Evolutionary conservation across 106 monocot genomes (phyloP).

Genomic region (Phalaenopsis equestris): DNA sequence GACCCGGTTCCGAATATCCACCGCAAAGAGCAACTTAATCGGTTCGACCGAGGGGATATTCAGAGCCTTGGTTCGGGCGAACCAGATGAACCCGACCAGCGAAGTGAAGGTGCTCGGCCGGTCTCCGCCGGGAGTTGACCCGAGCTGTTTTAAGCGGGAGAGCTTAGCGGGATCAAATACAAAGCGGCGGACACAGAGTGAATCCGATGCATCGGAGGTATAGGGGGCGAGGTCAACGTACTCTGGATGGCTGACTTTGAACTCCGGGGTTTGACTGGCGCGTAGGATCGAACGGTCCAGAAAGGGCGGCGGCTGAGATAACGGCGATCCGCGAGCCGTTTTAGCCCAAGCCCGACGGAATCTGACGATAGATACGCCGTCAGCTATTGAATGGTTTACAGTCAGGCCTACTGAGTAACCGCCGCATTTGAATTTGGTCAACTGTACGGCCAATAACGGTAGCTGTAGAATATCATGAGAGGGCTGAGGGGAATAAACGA

Average conservation of each 20-base stretch:
- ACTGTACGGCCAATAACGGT: constrained; percentile 7
- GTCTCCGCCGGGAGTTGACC: not conserved
- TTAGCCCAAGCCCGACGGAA: constrained; percentile 48
- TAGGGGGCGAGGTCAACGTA: constrained; percentile 23
- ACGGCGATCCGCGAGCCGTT: constrained; percentile 22
- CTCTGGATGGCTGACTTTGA: constrained; percentile 37
- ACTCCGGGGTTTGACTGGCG: constrained; percentile 22
- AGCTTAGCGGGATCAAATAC: constrained; percentile 21
- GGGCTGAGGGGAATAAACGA: constrained; percentile 27
- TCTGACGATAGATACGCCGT: constrained; percentile 29
- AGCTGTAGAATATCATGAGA: constrained; percentile 15
- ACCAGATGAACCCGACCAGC: constrained; percentile 32
- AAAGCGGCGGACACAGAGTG: constrained; percentile 12
- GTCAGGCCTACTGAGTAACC: constrained; percentile 37
- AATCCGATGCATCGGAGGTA: not conserved
- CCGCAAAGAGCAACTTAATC: constrained; percentile 35
- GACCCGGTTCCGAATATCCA: constrained; percentile 25
- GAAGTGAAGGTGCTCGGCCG: constrained; percentile 13
- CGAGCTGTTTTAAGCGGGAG: constrained; percentile 3
- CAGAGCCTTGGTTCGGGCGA: constrained; percentile 23
- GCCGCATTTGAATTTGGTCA: constrained; percentile 55
- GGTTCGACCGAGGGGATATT: constrained; percentile 8
- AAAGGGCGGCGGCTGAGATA: constrained; percentile 27
- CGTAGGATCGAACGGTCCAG: constrained; percentile 37
- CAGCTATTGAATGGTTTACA: constrained; percentile 46